These are phyloP conservation scores for Cornus kousa DNA, from an alignment of 148 eudicot genomes.

Conservation along the genomic window DNA sequence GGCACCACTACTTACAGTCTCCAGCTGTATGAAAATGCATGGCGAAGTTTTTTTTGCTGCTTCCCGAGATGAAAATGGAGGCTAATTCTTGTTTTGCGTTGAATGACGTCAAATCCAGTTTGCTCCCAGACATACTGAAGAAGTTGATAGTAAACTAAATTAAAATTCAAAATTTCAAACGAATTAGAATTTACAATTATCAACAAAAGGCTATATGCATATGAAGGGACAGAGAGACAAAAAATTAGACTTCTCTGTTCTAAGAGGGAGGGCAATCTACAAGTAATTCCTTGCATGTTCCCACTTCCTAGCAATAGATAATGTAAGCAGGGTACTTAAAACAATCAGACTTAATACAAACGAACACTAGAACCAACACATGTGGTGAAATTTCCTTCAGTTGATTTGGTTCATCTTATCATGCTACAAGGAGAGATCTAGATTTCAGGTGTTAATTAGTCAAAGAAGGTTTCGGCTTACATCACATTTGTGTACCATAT, in stretches of 20 bases:
- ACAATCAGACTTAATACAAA: background rate
- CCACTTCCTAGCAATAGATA: background rate
- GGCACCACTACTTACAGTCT: constrained; percentile 68
- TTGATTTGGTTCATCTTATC: background rate
- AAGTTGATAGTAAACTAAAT: background rate
- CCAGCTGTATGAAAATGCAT: constrained; percentile 97
- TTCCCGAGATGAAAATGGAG: constrained; percentile 79
- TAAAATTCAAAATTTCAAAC: background rate
- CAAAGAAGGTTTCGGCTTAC: background rate
- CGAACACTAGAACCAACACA: background rate
- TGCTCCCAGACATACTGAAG: constrained; percentile 95
- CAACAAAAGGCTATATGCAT: background rate
- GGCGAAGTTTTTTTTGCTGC: constrained; percentile 68
- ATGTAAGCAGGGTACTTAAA: background rate
- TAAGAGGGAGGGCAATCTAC: background rate
- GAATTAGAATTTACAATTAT: background rate
- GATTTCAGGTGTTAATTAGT: background rate
- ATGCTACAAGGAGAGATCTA: background rate
- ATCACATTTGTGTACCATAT: background rate
- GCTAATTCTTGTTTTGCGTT: constrained; percentile 88
- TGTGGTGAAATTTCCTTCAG: background rate
- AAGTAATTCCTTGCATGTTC: background rate
- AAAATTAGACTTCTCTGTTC: background rate
- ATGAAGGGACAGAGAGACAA: background rate
- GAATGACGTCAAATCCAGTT: constrained; percentile 80